Evolutionary conservation across 2,329 filamentous ascomycete genomes (phyloP).

Genomic region (Dothideomycetes sp.): DNA sequence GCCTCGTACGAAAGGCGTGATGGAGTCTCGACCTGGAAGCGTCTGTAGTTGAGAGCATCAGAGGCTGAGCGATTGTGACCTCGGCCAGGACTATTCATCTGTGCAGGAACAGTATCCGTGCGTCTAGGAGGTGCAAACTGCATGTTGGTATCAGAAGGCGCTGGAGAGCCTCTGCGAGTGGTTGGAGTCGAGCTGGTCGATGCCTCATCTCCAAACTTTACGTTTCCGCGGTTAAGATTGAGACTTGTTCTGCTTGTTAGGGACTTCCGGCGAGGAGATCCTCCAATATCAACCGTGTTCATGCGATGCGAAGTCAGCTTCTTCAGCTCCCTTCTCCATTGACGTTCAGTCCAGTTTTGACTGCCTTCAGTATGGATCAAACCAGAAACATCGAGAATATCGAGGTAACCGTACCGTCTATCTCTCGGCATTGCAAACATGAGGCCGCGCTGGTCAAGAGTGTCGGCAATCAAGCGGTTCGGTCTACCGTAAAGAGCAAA

Average conservation of each 20-base stretch:
- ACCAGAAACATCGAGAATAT: conserved; percentile 71
- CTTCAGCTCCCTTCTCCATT: conserved; percentile 85
- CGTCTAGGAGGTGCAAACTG: conserved; percentile 23
- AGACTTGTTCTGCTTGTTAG: conserved; percentile 26
- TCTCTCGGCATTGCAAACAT: conserved; percentile 98
- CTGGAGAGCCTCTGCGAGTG: conserved; percentile 33
- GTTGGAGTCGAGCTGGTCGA: conserved; percentile 32
- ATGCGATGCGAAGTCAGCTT: conserved; percentile 75
- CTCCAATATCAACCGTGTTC: conserved; percentile 29
- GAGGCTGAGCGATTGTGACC: conserved; percentile 39
- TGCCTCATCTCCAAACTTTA: conserved; percentile 32
- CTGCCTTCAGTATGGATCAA: conserved; percentile 73
- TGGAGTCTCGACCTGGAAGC: conserved; percentile 27
- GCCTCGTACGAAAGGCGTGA: conserved; percentile 28
- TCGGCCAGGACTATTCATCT: conserved; percentile 13
- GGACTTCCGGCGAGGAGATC: conserved; percentile 25
- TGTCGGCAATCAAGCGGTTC: conserved; percentile 73
- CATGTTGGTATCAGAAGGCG: conserved; percentile 17
- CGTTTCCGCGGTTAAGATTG: conserved; percentile 23
- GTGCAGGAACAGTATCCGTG: conserved; percentile 32
- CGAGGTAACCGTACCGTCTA: conserved; percentile 79
- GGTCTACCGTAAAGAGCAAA: conserved; percentile 88
- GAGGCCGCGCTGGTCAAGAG: conserved; percentile 73
- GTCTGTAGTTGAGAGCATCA: conserved; percentile 33
- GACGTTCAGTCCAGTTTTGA: conserved; percentile 66